Evolutionary conservation across 352 stramenopile genomes (phyloP), one percentile per base, ranked within the genome.

Genomic region (Pythium insidiosum): DNA sequence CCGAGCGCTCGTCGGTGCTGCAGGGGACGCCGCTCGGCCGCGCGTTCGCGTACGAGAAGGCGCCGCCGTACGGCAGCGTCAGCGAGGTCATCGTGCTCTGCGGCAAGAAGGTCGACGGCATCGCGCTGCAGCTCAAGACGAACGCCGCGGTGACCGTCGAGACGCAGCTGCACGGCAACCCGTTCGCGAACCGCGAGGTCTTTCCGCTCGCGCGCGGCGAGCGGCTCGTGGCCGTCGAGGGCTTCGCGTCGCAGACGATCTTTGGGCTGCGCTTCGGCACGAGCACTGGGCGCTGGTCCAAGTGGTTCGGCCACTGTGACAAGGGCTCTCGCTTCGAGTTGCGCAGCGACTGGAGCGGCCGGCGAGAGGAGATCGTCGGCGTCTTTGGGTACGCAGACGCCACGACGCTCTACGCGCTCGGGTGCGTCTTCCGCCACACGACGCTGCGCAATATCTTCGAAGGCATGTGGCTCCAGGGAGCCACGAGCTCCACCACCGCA

Each of bases 391-490:
- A 83, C 47, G 68, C 70, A 3, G 77, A 84, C 49, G 64, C 47
- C 9, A 63, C 75, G 6, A 87, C 78, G 2, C 52, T 90, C 26
- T 71, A 87, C 38, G 75, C 73, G 9, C 47, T 90, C 1, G 78
- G 78, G 5, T 63, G 65, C 20, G 69, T 84, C 0, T 84, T 83
- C 34, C 61, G 78, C 6, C 56, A 70, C 43, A 88, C 78, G 21
- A 85, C 73, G 6, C 33, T 69, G n/a, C 68, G 66, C 38, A 91
- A 87, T 41, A 73, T 84, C 20, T 91, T 88, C 41, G 78, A 88
- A 61, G 78, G 73, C 1, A 60, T 91, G 31, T 91, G 78, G 75
- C 58, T 87, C 15, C 61, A 80, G 23, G 6, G 11, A 20, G 15
- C 22, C 18, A 21, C 24, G 9, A 9, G 15, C 11, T 15, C 19